phyloP scores from a whole-genome alignment of 2,329 filamentous ascomycete genomes.

The Endoconidiophora polonica region DNA sequence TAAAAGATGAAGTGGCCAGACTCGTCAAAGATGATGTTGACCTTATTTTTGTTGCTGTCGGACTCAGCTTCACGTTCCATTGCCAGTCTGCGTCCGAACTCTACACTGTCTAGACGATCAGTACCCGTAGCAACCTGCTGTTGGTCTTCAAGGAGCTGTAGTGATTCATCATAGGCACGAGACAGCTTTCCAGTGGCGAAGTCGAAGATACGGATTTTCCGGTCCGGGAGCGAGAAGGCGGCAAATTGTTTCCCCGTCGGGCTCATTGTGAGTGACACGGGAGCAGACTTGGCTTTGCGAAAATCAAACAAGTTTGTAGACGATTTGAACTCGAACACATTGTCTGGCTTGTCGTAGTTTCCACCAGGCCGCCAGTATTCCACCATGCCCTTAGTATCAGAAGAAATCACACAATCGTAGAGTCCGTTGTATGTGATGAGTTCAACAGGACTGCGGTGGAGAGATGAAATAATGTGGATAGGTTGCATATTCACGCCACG shows the following conservation, averaged over 20 bases:
- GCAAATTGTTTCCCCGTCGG: slow-evolving; percentile 75
- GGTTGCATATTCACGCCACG: slow-evolving; percentile 63
- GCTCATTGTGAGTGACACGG: slow-evolving; percentile 68
- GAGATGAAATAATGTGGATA: slow-evolving; percentile 56
- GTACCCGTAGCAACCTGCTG: slow-evolving; percentile 79
- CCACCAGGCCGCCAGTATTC: slow-evolving; percentile 85
- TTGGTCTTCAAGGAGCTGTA: slow-evolving; percentile 80
- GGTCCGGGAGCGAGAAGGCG: slow-evolving; percentile 79
- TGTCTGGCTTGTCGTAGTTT: slow-evolving; percentile 77
- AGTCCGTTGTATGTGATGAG: slow-evolving; percentile 78
- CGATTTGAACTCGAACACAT: slow-evolving; percentile 85
- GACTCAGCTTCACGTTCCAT: slow-evolving; percentile 76
- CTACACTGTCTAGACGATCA: slow-evolving; percentile 70
- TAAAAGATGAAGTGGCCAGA: slow-evolving; percentile 91
- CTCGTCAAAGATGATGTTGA: slow-evolving; percentile 89
- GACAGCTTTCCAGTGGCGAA: slow-evolving; percentile 78
- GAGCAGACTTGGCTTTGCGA: slow-evolving; percentile 81
- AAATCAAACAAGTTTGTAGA: slow-evolving; percentile 92
- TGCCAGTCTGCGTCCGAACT: slow-evolving; percentile 77
- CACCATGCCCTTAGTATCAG: slow-evolving; percentile 80
- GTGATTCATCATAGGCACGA: slow-evolving; percentile 86
- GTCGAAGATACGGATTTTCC: slow-evolving; percentile 85
- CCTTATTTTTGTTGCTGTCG: slow-evolving; percentile 45
- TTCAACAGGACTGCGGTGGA: slow-evolving; percentile 71
- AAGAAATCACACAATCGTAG: slow-evolving; percentile 81